Evolutionary conservation across 2,329 filamentous ascomycete genomes (phyloP).

Genomic region (Talaromyces sp.): DNA sequence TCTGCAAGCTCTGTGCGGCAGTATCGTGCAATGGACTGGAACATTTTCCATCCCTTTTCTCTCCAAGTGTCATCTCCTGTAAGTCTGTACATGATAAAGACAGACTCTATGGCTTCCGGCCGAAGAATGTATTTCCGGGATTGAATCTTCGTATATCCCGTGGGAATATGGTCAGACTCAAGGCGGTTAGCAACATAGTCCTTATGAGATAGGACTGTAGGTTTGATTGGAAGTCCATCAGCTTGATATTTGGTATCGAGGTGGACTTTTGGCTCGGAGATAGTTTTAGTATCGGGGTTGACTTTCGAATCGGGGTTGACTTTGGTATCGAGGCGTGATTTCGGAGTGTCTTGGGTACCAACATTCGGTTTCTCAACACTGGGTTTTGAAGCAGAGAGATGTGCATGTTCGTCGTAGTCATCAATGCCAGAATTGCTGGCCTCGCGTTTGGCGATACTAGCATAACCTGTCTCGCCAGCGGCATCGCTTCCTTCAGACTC

Average conservation of each 20-base stretch:
- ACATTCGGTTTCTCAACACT: constrained; percentile 6
- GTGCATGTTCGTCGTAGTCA: constrained; percentile 16
- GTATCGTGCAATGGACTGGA: constrained; percentile 57
- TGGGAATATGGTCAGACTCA: constrained; percentile 42
- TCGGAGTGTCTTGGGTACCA: constrained; percentile 3
- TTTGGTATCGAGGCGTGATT: constrained; percentile 11
- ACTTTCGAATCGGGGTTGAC: neutral
- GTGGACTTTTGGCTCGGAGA: no score
- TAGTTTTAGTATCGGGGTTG: no score
- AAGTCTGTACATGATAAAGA: constrained; percentile 73
- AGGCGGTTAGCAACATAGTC: constrained; percentile 40
- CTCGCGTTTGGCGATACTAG: neutral
- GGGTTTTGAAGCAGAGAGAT: constrained; percentile 11
- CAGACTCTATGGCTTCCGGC: constrained; percentile 75
- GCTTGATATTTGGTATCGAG: constrained; percentile 11
- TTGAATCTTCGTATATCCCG: constrained; percentile 40
- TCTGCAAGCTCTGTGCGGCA: constrained; percentile 62
- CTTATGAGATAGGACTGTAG: constrained; percentile 35
- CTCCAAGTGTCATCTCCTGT: constrained; percentile 64
- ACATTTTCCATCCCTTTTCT: constrained; percentile 72
- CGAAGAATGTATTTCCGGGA: constrained; percentile 41
- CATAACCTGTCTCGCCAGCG: neutral
- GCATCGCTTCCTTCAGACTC: neutral
- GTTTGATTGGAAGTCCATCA: constrained; percentile 19
- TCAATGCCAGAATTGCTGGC: constrained; percentile 7